Evolutionary conservation across 1,284 basidiomycete genomes (phyloP).

Genomic region (Sutorius eximius): DNA sequence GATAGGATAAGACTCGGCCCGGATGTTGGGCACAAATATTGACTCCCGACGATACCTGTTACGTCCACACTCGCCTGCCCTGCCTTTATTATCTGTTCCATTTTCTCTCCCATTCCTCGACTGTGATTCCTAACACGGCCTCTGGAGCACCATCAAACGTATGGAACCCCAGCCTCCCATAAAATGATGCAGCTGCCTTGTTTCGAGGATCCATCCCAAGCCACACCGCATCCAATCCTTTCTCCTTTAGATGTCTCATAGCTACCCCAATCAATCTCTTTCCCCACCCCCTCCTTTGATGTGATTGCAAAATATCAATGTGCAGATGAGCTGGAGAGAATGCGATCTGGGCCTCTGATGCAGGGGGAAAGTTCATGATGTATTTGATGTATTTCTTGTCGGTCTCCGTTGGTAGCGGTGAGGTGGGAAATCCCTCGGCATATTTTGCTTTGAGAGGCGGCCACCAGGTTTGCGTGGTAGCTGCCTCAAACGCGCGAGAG

Average conservation of each 20-base stretch:
- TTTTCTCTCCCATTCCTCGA: constrained; percentile 31
- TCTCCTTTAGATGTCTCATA: constrained; percentile 35
- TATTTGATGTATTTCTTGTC: constrained; percentile 28
- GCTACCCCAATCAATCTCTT: constrained; percentile 42
- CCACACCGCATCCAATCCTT: constrained; percentile 31
- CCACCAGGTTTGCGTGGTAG: constrained; percentile 31
- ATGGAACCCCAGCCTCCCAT: constrained; percentile 28
- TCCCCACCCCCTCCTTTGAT: constrained; percentile 52
- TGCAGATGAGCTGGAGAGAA: constrained; percentile 50
- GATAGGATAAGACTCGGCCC: too few species aligned
- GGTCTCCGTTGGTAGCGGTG: constrained; percentile 20
- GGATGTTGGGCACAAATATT: too few species aligned
- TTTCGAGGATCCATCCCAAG: constrained; percentile 30
- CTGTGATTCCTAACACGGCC: constrained; percentile 33
- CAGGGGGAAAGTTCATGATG: constrained; percentile 23
- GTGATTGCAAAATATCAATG: constrained; percentile 49
- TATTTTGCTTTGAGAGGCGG: constrained; percentile 32
- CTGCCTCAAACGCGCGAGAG: constrained; percentile 30
- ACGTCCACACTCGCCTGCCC: too few species aligned
- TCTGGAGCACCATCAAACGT: constrained; percentile 23
- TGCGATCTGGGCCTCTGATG: constrained; percentile 25
- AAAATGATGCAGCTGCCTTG: constrained; percentile 27
- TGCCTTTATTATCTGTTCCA: too few species aligned
- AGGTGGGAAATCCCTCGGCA: constrained; percentile 2
- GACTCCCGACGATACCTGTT: too few species aligned